Base-by-base conservation (phyloP, 257 asterid genomes). In the Forsythia viridissima region DNA sequence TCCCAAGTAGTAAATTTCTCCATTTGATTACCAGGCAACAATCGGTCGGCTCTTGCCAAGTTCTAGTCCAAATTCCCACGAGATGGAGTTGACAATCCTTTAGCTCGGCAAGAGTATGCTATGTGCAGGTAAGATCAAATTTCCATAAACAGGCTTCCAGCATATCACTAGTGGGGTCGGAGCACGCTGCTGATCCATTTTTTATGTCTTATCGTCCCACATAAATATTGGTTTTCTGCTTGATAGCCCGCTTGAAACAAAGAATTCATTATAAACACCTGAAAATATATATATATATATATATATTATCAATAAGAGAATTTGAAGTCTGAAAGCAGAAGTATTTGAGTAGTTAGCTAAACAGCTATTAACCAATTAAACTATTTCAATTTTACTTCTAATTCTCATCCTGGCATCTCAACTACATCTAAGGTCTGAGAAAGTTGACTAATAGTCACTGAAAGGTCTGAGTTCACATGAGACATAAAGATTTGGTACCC, bases 91-190 rank as follows among this genome's bases (percentile, higher is more conserved):
- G 57, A 43, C 71, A 41, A 48, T 73, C 80, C 85, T 72, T 78
- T 76, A 73, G 72, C 72, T 75, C 70, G 80, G 81, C 84, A 80
- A 80, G 82, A 55, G 30, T 81, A 73, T 78, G 74, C 82, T 71
- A 71, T 66, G 59, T 74, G 88, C 86, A 82, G 92, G 79, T 78
- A 86, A 80, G 85, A 83, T 77, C 83, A 89, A 82, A 83, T 69
- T 63, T 63, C 70, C 70, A 63, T 76, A 66, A 71, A 82, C 48
- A 72, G 77, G 70, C 78, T 78, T 63, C 79, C 80, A 85, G 84
- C 80, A 80, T 78, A 11, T 85, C 79, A 75, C 76, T 75, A 79
- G 82, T 52, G 84, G 66, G 59, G 68, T 57, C 78, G 76, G 70
- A 74, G 66, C 68, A 21, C 83, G 84, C 68, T 20, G 82, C 70